Conservation (phyloP, 768 basidiomycete species). For the Leccinum olivaceopallidum region DNA sequence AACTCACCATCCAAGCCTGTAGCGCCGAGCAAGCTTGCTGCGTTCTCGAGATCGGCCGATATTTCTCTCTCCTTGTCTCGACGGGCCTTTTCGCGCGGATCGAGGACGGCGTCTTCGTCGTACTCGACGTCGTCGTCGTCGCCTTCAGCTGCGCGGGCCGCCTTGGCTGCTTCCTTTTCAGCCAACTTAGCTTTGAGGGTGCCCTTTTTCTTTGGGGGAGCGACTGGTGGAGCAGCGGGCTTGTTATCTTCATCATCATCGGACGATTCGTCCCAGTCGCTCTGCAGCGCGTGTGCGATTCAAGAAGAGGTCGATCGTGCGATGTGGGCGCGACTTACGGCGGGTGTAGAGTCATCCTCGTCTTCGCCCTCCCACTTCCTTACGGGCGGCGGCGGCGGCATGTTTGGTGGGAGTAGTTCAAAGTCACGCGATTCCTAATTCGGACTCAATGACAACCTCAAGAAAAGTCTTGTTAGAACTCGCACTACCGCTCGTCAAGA, state of each 20-base stretch:
- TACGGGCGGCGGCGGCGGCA: constrained; percentile 22
- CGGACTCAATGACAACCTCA: constrained; percentile 10
- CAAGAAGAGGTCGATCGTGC: neutral
- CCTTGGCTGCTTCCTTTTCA: constrained; percentile 83
- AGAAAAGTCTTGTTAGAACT: constrained; percentile 49
- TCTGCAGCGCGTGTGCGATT: constrained; percentile 43
- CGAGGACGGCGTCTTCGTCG: constrained; percentile 73
- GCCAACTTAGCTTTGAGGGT: constrained; percentile 89
- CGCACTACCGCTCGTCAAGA: constrained; percentile 61
- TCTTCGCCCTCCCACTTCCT: constrained; percentile 92
- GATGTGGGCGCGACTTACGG: constrained; percentile 47
- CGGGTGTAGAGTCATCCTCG: constrained; percentile 77
- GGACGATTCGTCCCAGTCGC: constrained; percentile 92
- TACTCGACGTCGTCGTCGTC: constrained; percentile 47
- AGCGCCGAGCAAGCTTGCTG: constrained; percentile 78
- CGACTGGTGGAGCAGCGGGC: constrained; percentile 46
- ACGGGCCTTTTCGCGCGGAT: constrained; percentile 76
- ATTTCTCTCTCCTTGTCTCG: constrained; percentile 80
- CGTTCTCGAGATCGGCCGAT: constrained; percentile 83
- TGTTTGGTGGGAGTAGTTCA: neutral
- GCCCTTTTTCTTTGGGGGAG: constrained; percentile 89
- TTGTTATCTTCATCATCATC: constrained; percentile 68
- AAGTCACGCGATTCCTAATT: constrained; percentile 1
- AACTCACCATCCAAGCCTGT: constrained; percentile 61
- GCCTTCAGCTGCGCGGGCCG: constrained; percentile 42